Conservation (phyloP, 2,329 filamentous ascomycete species). For the Leptosphaerulina australis region DNA sequence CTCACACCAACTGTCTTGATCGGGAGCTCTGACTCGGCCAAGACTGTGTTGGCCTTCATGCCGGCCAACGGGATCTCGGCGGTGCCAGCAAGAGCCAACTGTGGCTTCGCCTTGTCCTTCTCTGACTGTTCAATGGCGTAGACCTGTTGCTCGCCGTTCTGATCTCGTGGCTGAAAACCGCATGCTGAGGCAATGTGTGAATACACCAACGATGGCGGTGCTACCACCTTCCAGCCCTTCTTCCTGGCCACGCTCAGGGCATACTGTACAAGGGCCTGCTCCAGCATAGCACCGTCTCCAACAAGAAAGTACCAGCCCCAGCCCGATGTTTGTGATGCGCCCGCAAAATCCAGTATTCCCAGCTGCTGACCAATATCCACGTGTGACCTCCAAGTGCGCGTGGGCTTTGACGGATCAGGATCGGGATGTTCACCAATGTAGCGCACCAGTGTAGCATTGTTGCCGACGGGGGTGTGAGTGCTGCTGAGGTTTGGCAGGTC, state of each 20-base stretch:
- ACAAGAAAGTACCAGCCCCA: constrained; percentile 98
- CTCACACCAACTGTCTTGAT: constrained; percentile 82
- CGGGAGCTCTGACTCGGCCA: constrained; percentile 72
- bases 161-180: constrained; percentile 91
- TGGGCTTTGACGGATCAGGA: constrained; percentile 38
- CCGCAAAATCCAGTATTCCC: constrained; percentile 88
- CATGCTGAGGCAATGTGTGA: constrained; percentile 87
- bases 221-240: constrained; percentile 78
- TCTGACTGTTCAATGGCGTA: constrained; percentile 75
- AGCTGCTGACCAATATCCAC: constrained; percentile 85
- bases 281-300: constrained; percentile 90
- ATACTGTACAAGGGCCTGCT: constrained; percentile 91
- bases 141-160: constrained; percentile 88
- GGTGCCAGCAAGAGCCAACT: constrained; percentile 80
- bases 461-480: constrained; percentile 72
- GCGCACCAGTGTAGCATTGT: constrained; percentile 67
- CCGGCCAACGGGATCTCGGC: constrained; percentile 94
- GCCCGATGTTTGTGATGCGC: constrained; percentile 79
- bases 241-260: constrained; percentile 74
- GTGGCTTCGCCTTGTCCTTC: constrained; percentile 66
- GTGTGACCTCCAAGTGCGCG: constrained; percentile 71
- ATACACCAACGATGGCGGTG: constrained; percentile 90
- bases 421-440: constrained; percentile 78
- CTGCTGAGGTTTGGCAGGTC: constrained; percentile 88
- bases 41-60: constrained; percentile 77